A percentile compares a stretch with the other conserved stretches of the same genome.
Evolutionary conservation across 2,329 filamentous ascomycete species (phyloP).

Genomic region (Aspergillus nomiae): DNA sequence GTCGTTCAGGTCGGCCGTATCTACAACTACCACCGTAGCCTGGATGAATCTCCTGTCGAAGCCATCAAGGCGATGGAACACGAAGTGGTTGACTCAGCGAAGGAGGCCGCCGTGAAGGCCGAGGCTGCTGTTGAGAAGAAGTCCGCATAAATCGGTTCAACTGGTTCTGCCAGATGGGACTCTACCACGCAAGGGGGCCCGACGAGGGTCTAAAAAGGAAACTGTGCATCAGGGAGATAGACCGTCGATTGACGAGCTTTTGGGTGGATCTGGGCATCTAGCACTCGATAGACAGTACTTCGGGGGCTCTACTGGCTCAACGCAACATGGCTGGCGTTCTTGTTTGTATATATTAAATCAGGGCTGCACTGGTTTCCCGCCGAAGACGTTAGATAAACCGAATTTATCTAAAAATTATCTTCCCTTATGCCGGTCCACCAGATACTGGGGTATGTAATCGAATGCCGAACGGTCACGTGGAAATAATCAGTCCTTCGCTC

Average conservation of each 20-base stretch:
- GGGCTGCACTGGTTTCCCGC: not conserved
- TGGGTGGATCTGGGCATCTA: not conserved
- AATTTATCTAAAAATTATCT: not conserved
- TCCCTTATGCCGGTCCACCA: not conserved
- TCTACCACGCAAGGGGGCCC: not conserved
- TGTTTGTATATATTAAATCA: not conserved
- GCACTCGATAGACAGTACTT: not conserved
- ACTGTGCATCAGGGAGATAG: not conserved
- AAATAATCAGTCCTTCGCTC: too few species aligned
- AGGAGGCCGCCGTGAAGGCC: constrained; percentile 32
- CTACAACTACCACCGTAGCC: constrained; percentile 58
- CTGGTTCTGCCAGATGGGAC: not conserved
- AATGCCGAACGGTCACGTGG: not conserved
- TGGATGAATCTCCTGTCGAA: constrained; percentile 52
- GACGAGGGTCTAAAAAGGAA: not conserved
- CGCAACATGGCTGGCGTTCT: not conserved
- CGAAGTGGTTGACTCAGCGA: constrained; percentile 39
- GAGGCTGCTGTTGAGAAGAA: constrained; percentile 36
- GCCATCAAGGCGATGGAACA: constrained; percentile 43
- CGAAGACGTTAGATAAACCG: not conserved
- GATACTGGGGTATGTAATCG: not conserved
- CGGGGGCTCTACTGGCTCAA: not conserved
- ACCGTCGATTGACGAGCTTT: not conserved
- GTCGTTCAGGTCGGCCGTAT: constrained; percentile 81
- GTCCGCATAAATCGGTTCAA: not conserved